Percentiles rank a stretch among this genome's conserved stretches.
Evolutionary conservation across 2,329 filamentous ascomycete species (phyloP).

Genomic region (Hypomyces rosellus): DNA sequence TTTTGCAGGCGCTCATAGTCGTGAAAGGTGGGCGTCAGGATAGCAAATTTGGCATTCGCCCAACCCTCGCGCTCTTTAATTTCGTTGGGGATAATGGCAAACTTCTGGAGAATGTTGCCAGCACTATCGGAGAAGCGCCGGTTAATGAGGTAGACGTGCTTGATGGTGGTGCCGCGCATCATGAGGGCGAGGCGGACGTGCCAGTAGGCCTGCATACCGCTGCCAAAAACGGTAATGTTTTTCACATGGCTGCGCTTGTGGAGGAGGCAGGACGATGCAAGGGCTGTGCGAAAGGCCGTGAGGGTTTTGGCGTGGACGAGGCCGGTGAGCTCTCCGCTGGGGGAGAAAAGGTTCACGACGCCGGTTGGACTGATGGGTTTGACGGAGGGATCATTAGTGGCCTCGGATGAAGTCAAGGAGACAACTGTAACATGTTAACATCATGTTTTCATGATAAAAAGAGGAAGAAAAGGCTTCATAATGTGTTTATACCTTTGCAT

Average conservation of each 20-base stretch:
- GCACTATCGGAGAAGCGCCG: slow-evolving; percentile 58
- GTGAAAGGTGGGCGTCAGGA: slow-evolving; percentile 63
- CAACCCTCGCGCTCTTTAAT: slow-evolving; percentile 56
- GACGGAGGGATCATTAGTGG: slow-evolving; percentile 20
- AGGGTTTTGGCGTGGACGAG: slow-evolving; percentile 67
- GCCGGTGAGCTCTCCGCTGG: slow-evolving; percentile 56
- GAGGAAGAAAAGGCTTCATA: neutral
- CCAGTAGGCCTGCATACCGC: slow-evolving; percentile 90
- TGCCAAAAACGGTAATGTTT: slow-evolving; percentile 77
- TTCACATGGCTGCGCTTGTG: slow-evolving; percentile 61
- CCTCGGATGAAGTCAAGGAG: slow-evolving; percentile 46
- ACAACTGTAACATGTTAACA: slow-evolving; percentile 42
- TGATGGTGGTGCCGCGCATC: slow-evolving; percentile 63
- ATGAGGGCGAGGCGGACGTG: slow-evolving; percentile 80
- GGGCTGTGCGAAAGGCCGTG: slow-evolving; percentile 74
- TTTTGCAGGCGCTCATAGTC: slow-evolving; percentile 62
- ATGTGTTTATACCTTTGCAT: slow-evolving; percentile 54
- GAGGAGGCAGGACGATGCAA: slow-evolving; percentile 63
- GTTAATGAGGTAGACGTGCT: slow-evolving; percentile 78
- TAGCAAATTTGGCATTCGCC: slow-evolving; percentile 58
- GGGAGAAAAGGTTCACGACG: slow-evolving; percentile 61
- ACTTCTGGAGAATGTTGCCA: slow-evolving; percentile 42
- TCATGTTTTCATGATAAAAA: too few relatives aligned
- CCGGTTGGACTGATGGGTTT: slow-evolving; percentile 50
- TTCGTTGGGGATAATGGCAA: slow-evolving; percentile 36